These are phyloP conservation scores for Parascedosporium putredinis DNA, from an alignment of 2,329 filamentous ascomycete species.

Conservation along the genomic window DNA sequence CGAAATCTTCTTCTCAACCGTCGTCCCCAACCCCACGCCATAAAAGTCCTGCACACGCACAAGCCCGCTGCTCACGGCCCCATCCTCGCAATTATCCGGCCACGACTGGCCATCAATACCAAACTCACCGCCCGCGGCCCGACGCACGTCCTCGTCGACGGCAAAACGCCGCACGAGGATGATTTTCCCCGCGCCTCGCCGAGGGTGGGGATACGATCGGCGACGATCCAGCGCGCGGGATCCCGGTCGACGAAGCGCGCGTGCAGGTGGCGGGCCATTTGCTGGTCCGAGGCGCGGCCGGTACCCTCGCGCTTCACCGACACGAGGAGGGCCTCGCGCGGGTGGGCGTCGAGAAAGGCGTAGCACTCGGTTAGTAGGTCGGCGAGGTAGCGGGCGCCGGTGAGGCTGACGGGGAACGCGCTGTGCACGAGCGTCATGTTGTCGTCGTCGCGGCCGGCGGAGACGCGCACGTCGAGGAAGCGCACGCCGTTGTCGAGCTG, in stretches of 20 bases:
- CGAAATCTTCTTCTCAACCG: slow-evolving; percentile 71
- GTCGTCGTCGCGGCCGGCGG: slow-evolving; percentile 42
- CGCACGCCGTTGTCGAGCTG: slow-evolving; percentile 87
- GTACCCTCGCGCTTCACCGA: slow-evolving; percentile 86
- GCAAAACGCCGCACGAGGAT: slow-evolving; percentile 75
- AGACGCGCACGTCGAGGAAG: slow-evolving; percentile 84
- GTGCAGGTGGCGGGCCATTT: slow-evolving; percentile 64
- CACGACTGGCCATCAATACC: slow-evolving; percentile 57
- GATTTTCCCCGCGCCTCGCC: slow-evolving; percentile 74
- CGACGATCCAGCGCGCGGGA: slow-evolving; percentile 63
- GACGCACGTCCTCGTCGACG: slow-evolving; percentile 40
- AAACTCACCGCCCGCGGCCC: slow-evolving; percentile 38
- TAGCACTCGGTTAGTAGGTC: slow-evolving; percentile 62
- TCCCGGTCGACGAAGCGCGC: slow-evolving; percentile 56
- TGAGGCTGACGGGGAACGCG: slow-evolving; percentile 78
- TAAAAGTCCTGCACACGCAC: slow-evolving; percentile 93
- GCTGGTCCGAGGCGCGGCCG: slow-evolving; percentile 67
- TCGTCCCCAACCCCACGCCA: slow-evolving; percentile 64
- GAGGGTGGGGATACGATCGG: slow-evolving; percentile 65
- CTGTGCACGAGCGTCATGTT: slow-evolving; percentile 77
- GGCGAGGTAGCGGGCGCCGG: slow-evolving; percentile 68
- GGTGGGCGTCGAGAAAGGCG: slow-evolving; percentile 65
- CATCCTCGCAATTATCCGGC: slow-evolving; percentile 82
- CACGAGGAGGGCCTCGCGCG: slow-evolving; percentile 73
- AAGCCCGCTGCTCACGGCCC: slow-evolving; percentile 56